These are phyloP conservation scores for Thelonectria olida DNA, from an alignment of 2,329 filamentous ascomycete genomes.

Conservation along the genomic window DNA sequence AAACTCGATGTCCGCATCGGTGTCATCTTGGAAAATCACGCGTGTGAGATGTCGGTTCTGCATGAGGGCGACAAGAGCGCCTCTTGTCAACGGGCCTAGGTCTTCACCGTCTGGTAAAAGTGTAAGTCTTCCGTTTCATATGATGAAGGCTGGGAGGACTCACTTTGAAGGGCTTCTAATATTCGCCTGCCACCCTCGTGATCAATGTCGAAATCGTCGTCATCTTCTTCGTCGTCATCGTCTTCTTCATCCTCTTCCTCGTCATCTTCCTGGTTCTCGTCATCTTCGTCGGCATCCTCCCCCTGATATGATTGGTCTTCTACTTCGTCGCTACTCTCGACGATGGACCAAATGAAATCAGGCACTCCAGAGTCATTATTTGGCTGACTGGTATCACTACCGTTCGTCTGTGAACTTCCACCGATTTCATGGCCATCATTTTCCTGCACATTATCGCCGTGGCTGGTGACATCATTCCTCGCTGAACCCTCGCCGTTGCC, in stretches of 20 bases:
- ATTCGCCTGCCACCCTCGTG: not conserved
- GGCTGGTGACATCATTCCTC: not conserved
- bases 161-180: not conserved
- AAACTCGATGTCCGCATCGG: slow-evolving; percentile 48
- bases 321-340: no score
- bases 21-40: slow-evolving; percentile 48
- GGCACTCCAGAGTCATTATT: no score
- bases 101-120: slow-evolving; percentile 34
- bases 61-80: slow-evolving; percentile 53
- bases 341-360: not conserved
- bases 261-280: slow-evolving; percentile 18
- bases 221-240: not conserved
- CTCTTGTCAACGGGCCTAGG: slow-evolving; percentile 44
- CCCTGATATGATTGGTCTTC: slow-evolving; percentile 1
- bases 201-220: not conserved
- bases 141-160: not conserved
- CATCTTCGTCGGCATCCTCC: slow-evolving; percentile 39
- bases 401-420: no score
- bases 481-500: no score
- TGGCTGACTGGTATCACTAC: no score
- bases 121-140: slow-evolving; percentile 6
- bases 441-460: not conserved
- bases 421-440: slow-evolving; percentile 4
- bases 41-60: slow-evolving; percentile 50
- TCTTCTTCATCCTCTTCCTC: not conserved